These are phyloP conservation scores for Aspergillus hiratsukae DNA, from an alignment of 2,329 filamentous ascomycete species.

Conservation along the genomic window DNA sequence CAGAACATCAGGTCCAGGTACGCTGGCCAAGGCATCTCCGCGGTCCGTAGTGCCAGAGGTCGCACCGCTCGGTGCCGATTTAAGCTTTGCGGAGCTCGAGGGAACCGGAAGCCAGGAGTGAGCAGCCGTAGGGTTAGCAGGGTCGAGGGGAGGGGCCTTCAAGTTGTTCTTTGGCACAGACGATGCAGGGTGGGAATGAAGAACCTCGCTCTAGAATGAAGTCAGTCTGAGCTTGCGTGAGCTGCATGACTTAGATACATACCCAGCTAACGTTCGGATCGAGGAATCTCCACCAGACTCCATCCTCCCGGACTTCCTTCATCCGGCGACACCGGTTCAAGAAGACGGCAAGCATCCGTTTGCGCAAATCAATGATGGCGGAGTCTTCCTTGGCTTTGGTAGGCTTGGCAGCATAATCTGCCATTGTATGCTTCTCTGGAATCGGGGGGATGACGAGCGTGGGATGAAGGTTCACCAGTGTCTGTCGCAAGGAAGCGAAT, in stretches of 20 bases:
- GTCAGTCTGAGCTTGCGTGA: slow-evolving; percentile 21
- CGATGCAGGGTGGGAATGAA: slow-evolving; percentile 83
- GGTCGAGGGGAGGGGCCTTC: slow-evolving; percentile 90
- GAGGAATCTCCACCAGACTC: slow-evolving; percentile 95
- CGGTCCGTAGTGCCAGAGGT: slow-evolving; percentile 40
- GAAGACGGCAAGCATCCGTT: slow-evolving; percentile 95
- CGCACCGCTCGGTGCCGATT: slow-evolving; percentile 41
- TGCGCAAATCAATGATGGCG: slow-evolving; percentile 91
- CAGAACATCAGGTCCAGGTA: slow-evolving; percentile 60
- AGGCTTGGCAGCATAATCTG: slow-evolving; percentile 95
- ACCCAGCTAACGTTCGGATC: slow-evolving; percentile 99
- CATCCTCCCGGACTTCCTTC: slow-evolving; percentile 86
- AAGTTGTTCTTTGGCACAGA: slow-evolving; percentile 91
- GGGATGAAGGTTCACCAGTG: slow-evolving; percentile 85
- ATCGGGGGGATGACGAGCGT: slow-evolving; percentile 95
- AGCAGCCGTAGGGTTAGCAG: slow-evolving; percentile 83
- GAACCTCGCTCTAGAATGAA: slow-evolving; percentile 71
- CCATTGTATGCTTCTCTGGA: slow-evolving; percentile 98
- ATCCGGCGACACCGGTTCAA: slow-evolving; percentile 89
- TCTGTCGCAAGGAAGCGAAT: slow-evolving; percentile 84
- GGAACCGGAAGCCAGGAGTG: slow-evolving; percentile 87
- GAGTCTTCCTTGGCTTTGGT: slow-evolving; percentile 97
- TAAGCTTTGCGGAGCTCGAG: slow-evolving; percentile 78
- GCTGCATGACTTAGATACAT: slow-evolving; percentile 29
- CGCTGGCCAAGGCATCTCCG: slow-evolving; percentile 53